phyloP scores from a whole-genome alignment of 2,329 filamentous ascomycete species.

The Botrytis fabae region DNA sequence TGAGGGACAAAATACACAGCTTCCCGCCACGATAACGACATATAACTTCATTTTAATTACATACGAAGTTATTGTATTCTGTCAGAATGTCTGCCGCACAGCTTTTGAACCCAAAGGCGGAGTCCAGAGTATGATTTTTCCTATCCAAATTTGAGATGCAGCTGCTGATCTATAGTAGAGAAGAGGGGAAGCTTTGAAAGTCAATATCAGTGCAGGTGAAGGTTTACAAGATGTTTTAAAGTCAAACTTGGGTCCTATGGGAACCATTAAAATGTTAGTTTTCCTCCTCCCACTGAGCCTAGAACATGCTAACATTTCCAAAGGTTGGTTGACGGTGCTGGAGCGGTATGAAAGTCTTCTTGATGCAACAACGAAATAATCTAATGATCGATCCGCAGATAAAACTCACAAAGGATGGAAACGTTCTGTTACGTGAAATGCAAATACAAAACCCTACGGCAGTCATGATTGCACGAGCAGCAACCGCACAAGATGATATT shows the following conservation, averaged over 20 bases:
- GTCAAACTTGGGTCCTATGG: constrained; percentile 90
- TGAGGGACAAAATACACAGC: constrained; percentile 18
- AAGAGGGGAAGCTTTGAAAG: constrained; percentile 91
- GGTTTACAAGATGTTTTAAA: constrained; percentile 92
- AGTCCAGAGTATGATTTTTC: constrained; percentile 75
- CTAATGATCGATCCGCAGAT: constrained; percentile 57
- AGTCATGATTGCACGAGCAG: constrained; percentile 78
- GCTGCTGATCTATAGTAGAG: constrained; percentile 57
- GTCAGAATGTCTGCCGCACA: constrained; percentile 88
- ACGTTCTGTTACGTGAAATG: constrained; percentile 75
- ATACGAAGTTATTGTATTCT: constrained; percentile 20
- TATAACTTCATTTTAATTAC: constrained; percentile 24
- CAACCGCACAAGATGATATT: constrained; percentile 97
- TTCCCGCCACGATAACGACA: constrained; percentile 10
- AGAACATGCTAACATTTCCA: constrained; percentile 32
- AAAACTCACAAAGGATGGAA: constrained; percentile 98
- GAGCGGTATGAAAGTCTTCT: constrained; percentile 53
- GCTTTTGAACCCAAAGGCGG: constrained; percentile 97
- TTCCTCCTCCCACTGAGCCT: not conserved
- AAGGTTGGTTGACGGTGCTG: constrained; percentile 69
- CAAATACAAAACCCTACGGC: constrained; percentile 99
- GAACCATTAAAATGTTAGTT: constrained; percentile 88
- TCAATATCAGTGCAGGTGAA: constrained; percentile 97
- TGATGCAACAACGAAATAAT: constrained; percentile 27
- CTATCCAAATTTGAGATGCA: constrained; percentile 28